Evolutionary conservation across 1,139 yeast genomes (phyloP).

Genomic region (Geotrichum histeridarum): DNA sequence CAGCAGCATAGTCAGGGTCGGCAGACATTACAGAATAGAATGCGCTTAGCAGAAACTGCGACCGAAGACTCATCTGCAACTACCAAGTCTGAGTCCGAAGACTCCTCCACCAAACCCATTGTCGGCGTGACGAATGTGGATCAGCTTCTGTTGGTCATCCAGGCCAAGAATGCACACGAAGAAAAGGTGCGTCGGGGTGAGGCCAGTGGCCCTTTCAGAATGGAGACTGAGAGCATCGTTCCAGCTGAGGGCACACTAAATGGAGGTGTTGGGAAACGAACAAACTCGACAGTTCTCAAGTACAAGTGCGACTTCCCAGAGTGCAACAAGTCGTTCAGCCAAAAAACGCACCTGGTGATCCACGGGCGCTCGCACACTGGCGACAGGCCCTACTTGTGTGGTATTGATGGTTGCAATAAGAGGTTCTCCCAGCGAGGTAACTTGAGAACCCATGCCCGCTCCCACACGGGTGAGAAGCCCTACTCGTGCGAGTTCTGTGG

Average conservation of each 20-base stretch:
- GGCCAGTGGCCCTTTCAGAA: constrained; percentile 25
- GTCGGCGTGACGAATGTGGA: constrained; percentile 86
- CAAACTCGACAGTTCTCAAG: constrained; percentile 33
- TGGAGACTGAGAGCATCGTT: constrained; percentile 40
- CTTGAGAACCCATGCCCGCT: constrained; percentile 72
- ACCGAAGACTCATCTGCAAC: constrained; percentile 10
- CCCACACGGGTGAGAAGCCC: constrained; percentile 89
- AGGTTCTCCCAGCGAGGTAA: constrained; percentile 91
- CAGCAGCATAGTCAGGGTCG: not conserved
- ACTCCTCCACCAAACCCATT: constrained; percentile 44
- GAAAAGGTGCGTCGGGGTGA: constrained; percentile 30
- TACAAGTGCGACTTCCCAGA: constrained; percentile 61
- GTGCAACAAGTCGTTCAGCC: constrained; percentile 78
- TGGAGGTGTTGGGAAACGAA: constrained; percentile 77
- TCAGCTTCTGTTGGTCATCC: constrained; percentile 82
- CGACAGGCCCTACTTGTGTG: constrained; percentile 57
- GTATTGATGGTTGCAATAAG: constrained; percentile 55
- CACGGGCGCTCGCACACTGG: constrained; percentile 89
- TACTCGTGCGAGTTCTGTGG: constrained; percentile 70
- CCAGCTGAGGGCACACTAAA: constrained; percentile 66
- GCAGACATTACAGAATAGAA: constrained; percentile 19
- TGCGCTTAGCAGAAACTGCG: constrained; percentile 21
- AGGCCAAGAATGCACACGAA: constrained; percentile 74
- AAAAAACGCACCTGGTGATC: constrained; percentile 86
- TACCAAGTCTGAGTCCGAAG: not conserved